Evolutionary conservation across 108 stramenopile species (phyloP), one percentile per base, ranked within the genome.

Genomic region (Parietichytrium sp.): DNA sequence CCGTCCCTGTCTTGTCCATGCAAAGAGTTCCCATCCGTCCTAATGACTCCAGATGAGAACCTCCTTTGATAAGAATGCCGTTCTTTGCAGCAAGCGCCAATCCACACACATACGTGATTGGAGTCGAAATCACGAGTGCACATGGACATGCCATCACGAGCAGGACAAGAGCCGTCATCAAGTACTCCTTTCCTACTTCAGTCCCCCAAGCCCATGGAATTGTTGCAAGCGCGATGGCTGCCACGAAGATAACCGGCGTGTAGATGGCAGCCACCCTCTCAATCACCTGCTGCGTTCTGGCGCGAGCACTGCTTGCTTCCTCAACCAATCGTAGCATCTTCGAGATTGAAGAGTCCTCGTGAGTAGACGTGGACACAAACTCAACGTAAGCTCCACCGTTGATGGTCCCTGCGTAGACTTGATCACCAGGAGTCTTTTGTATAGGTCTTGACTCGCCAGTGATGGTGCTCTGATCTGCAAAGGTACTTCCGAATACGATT

Each of bases 61-160:
- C 93, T 30, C 94, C 94, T 82, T 93, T 93, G 45, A 96, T 85
- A 15, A 96, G 84, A 20, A 96, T 91, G 52, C 96, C 94, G 26
- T 86, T 50, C 81, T 93, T 91, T 4, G 96, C 94, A 20, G 92
- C 87, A 15, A 92, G 92, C 27, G 94, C 94, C 4, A 96, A 80
- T 25, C 93, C 94, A 33, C 94, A 92, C 23, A 92, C 93, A 78
- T 93, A 93, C 23, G 94, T 88, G 23, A 96, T 93, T 31, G 96
- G 96, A 23, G 96, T 93, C 53, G 89, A 88, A 42, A 95, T 94
- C 4, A 93, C 94, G 47, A 96, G 85, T n/a, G 96, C 93, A 87
- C 96, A 96, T 3, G 96, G 96, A 81, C 96, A 96, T 3, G 94
- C 94, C 79, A 96, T 90, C 10, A 96, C 94, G 55, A 95, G 85